Base-by-base conservation (phyloP, 2,329 filamentous ascomycete species). In the Fusarium verticillioides region DNA sequence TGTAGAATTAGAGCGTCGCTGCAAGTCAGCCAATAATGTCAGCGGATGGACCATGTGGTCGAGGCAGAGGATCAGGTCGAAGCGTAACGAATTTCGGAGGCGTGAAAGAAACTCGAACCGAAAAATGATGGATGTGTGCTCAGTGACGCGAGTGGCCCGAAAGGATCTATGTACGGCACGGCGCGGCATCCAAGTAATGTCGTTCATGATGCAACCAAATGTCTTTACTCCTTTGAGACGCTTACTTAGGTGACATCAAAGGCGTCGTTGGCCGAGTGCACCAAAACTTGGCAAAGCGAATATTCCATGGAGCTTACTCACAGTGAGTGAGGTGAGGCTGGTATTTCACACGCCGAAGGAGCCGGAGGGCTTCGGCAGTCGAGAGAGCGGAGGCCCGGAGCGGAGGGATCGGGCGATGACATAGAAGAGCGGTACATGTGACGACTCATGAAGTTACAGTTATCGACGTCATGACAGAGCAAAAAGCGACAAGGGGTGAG, bases 11-110 rank as follows among this genome's bases (percentile, higher is more conserved):
- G 44, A 64, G 46, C 32, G 46, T 62, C 36, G 54, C 60, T 39
- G 18, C 9, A 19, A n/a, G 47, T 60, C 36, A 52, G 73, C 76
- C 76, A 78, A 78, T 78, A 57, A 39, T 62, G 65, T 64, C 37
- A 36, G 30, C 40, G 69, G n/a, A 73, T 59, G 52, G 39, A 13
- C 69, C 76, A 78, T 78, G 76, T 78, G 76, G 73, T 72, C 65
- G 58, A 70, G 65, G 67, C 32, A 78, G 70, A 78, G 76, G 76
- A 58, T 43, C 58, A 69, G 61, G 67, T 60, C 59, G 36, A 69
- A 56, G 58, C 60, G 36, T 52, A 62, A 36, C 69, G 50, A 52
- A 39, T 30, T 16, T 39, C 40, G 34, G 34, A 61, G 52, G 23
- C 26, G 52, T 19, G 50, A 43, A 58, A 43, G 57, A 57, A 40